Conservation (phyloP, 768 basidiomycete species). For the Clitopilus hobsonii region DNA sequence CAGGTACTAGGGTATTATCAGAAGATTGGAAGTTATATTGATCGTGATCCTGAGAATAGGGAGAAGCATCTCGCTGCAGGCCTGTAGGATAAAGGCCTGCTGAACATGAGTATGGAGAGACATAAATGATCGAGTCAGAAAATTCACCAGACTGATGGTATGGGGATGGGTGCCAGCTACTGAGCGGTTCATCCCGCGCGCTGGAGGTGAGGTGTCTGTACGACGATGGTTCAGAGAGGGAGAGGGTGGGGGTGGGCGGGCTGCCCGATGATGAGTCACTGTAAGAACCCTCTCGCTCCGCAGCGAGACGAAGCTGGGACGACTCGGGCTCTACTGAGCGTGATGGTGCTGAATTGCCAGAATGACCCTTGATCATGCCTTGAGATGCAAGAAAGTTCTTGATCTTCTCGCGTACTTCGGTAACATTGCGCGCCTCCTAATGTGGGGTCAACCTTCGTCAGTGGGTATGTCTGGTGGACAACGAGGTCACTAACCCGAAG, state of each 20-base stretch:
- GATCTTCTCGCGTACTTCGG: constrained; percentile 70
- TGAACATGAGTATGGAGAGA: constrained; percentile 9
- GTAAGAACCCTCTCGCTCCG: constrained; percentile 24
- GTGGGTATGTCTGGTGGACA: background rate
- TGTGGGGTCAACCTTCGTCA: constrained; percentile 8
- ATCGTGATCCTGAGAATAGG: constrained; percentile 15
- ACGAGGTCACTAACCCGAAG: constrained; percentile 54
- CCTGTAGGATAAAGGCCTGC: constrained; percentile 10
- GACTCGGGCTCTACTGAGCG: constrained; percentile 53
- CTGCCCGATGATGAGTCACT: constrained; percentile 28
- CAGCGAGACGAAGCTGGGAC: constrained; percentile 48
- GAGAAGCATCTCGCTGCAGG: constrained; percentile 16
- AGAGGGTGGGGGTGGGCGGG: constrained; percentile 24
- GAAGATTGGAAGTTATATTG: constrained; percentile 12
- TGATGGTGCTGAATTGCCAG: constrained; percentile 55
- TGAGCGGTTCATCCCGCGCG: constrained; percentile 17
- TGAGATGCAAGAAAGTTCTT: constrained; percentile 75
- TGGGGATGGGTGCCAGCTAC: constrained; percentile 2
- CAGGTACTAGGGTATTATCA: constrained; percentile 48
- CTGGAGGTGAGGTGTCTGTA: constrained; percentile 16
- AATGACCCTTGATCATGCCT: constrained; percentile 89
- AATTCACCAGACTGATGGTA: constrained; percentile 12
- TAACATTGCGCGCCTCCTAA: constrained; percentile 67
- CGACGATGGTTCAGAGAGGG: constrained; percentile 15
- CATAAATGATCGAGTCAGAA: constrained; percentile 20